Evolutionary conservation across 768 basidiomycete species (phyloP).

Genomic region (Russula lepida): DNA sequence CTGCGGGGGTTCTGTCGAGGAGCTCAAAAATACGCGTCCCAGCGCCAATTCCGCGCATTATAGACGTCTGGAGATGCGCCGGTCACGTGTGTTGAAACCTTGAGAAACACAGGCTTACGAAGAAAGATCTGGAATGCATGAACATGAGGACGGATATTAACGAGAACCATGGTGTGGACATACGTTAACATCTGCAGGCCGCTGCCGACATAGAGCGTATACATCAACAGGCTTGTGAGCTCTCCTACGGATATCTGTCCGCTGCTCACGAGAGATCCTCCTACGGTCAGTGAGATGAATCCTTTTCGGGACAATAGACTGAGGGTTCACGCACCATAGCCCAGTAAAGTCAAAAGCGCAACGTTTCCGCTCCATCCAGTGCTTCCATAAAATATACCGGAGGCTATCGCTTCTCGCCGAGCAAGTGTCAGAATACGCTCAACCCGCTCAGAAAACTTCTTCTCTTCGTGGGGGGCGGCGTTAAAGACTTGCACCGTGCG

Average conservation of each 20-base stretch:
- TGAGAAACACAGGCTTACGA: constrained; percentile 28
- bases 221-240: constrained; percentile 79
- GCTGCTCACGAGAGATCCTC: constrained; percentile 82
- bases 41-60: constrained; percentile 96
- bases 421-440: constrained; percentile 63
- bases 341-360: constrained; percentile 78
- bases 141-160: background rate
- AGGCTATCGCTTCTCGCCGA: constrained; percentile 81
- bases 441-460: constrained; percentile 63
- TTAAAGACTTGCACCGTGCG: constrained; percentile 91
- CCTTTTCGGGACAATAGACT: background rate
- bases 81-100: constrained; percentile 26
- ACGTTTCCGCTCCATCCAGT: constrained; percentile 92
- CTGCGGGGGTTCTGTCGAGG: constrained; percentile 69
- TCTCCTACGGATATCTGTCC: constrained; percentile 90
- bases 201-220: constrained; percentile 82
- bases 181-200: constrained; percentile 76
- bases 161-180: constrained; percentile 23
- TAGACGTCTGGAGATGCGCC: constrained; percentile 51
- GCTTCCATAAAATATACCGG: constrained; percentile 87
- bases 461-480: constrained; percentile 66
- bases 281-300: constrained; percentile 31
- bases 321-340: constrained; percentile 57
- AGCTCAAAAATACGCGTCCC: constrained; percentile 92
- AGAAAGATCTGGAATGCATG: constrained; percentile 30